Conservation (phyloP, 176 grass and related monocot species). For the Eremochloa ophiuroides region DNA sequence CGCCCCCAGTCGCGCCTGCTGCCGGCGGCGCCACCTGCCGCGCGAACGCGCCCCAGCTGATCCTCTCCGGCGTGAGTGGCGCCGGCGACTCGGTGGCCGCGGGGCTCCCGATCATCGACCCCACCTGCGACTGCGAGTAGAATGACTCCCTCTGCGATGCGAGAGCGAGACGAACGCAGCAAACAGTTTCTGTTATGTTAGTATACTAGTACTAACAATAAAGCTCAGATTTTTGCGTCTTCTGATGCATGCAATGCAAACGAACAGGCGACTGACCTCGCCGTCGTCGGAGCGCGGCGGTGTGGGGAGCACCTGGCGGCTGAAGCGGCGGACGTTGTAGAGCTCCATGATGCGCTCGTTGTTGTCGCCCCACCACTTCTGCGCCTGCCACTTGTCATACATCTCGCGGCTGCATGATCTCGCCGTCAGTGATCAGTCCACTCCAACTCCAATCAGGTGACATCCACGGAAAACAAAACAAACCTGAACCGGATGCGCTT, state of each 20-base stretch:
- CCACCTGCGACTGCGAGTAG: slow-evolving; percentile 43
- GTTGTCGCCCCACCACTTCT: slow-evolving; percentile 80
- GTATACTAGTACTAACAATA: not conserved
- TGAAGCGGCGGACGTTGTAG: slow-evolving; percentile 66
- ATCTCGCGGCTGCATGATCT: slow-evolving; percentile 68
- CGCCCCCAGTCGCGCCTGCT: not conserved
- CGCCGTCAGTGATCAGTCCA: not conserved
- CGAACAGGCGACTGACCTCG: slow-evolving; percentile 45
- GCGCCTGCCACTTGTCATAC: slow-evolving; percentile 72
- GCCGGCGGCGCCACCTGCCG: not conserved
- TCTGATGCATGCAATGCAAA: not conserved
- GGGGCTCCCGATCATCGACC: slow-evolving; percentile 33
- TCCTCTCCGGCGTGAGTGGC: slow-evolving; percentile 31
- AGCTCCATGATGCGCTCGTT: slow-evolving; percentile 71
- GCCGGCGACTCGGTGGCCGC: slow-evolving; percentile 41
- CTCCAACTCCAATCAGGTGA: too few relatives aligned
- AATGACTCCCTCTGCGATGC: slow-evolving; percentile 65
- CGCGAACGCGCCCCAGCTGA: slow-evolving; percentile 29
- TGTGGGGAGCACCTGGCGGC: slow-evolving; percentile 51
- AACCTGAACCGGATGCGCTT: slow-evolving; percentile 71
- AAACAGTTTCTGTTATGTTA: too few relatives aligned
- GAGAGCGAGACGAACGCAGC: too few relatives aligned
- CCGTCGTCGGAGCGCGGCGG: slow-evolving; percentile 44
- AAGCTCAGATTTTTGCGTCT: not conserved
- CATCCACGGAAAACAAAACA: not conserved